phyloP scores from a whole-genome alignment of 148 eudicot species.

The Cornus kousa region DNA sequence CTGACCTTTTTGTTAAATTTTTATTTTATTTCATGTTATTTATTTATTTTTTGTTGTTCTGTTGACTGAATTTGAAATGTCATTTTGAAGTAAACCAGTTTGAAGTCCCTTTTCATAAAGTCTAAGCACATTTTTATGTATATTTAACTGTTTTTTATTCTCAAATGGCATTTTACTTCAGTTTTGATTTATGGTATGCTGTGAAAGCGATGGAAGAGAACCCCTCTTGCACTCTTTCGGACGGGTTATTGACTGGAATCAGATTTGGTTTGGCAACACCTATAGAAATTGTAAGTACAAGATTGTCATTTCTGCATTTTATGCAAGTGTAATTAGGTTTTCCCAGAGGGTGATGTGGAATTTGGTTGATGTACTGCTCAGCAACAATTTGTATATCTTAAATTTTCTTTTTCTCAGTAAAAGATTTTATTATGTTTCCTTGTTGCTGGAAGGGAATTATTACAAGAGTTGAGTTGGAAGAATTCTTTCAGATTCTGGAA shows the following conservation, averaged over 20 bases:
- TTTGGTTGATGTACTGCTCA: not conserved
- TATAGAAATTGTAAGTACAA: conserved; percentile 58
- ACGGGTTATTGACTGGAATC: conserved; percentile 59
- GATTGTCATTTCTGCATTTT: not conserved
- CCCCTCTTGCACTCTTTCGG: conserved; percentile 30
- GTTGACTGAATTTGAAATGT: not conserved
- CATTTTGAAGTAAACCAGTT: not conserved
- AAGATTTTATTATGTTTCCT: not conserved
- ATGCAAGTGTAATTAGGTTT: not conserved
- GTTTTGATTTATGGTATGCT: not conserved
- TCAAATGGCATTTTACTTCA: not conserved
- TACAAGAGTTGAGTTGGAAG: not conserved
- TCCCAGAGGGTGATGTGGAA: not conserved
- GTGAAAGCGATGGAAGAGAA: conserved; percentile 44
- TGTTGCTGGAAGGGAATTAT: not conserved
- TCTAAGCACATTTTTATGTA: not conserved
- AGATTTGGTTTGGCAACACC: conserved; percentile 58
- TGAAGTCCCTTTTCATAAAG: not conserved
- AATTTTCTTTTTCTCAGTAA: not conserved
- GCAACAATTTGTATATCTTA: not conserved
- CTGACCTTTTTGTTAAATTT: not conserved
- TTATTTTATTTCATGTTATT: not conserved
- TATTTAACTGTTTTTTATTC: not conserved
- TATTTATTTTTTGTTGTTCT: not conserved
- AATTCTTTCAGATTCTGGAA: too few relatives aligned